Conservation (phyloP, 2,329 filamentous ascomycete species). For the Westerdykella sp. region DNA sequence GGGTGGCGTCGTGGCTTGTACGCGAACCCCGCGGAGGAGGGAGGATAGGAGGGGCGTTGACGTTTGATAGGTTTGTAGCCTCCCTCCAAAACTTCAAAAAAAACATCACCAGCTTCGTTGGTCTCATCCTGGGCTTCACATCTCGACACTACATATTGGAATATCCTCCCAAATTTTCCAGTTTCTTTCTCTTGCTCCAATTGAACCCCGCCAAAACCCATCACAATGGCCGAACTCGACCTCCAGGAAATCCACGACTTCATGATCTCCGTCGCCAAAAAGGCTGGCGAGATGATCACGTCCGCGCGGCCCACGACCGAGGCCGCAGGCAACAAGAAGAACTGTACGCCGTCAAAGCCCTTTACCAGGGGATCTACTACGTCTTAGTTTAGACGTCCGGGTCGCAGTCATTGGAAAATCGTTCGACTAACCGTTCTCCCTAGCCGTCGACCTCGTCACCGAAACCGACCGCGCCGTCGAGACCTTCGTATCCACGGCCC, state of each 20-base stretch:
- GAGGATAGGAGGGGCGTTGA: too few relatives aligned
- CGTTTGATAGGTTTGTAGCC: too few relatives aligned
- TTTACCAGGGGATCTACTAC: background rate
- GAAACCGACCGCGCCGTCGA: constrained; percentile 59
- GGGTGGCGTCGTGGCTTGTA: too few relatives aligned
- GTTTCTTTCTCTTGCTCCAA: too few relatives aligned
- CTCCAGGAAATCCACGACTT: constrained; percentile 46
- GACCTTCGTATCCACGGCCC: constrained; percentile 48
- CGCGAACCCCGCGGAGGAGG: too few relatives aligned
- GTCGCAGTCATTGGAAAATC: too few relatives aligned
- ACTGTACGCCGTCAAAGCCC: constrained; percentile 30
- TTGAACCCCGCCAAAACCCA: background rate
- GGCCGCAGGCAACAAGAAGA: constrained; percentile 44
- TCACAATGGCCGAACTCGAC: constrained; percentile 32
- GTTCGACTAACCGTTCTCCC: too few relatives aligned
- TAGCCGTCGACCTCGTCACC: constrained; percentile 57
- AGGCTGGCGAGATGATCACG: constrained; percentile 44
- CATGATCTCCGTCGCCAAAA: constrained; percentile 41
- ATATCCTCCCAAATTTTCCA: too few relatives aligned
- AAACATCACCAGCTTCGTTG: background rate
- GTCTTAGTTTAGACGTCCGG: too few relatives aligned
- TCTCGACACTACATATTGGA: too few relatives aligned
- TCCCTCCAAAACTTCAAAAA: background rate
- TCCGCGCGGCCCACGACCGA: constrained; percentile 40
- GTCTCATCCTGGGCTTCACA: too few relatives aligned